Conservation (phyloP, 108 stramenopile genomes). For the Cyclostephanos invisitatus region DNA sequence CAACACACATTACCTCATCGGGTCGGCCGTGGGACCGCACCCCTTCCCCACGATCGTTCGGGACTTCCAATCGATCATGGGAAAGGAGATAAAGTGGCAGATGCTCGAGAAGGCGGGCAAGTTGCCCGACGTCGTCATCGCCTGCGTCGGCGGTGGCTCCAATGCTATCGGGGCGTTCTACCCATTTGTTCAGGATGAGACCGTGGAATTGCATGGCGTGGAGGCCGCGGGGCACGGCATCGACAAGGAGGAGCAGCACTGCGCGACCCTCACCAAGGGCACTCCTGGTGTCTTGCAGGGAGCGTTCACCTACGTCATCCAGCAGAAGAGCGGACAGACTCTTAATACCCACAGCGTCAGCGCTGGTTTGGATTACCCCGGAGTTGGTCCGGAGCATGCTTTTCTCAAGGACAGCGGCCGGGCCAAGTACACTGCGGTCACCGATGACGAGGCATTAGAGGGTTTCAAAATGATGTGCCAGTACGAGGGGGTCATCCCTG, state of each 20-base stretch:
- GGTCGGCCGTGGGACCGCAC: constrained; percentile 96
- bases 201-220: constrained; percentile 90
- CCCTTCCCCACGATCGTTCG: constrained; percentile 97
- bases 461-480: constrained; percentile 89
- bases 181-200: constrained; percentile 84
- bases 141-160: constrained; percentile 96
- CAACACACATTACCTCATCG: constrained; percentile 95
- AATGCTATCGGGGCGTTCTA: constrained; percentile 97
- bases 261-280: constrained; percentile 91
- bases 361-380: constrained; percentile 97
- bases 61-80: constrained; percentile 94
- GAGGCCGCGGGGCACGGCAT: constrained; percentile 94
- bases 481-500: constrained; percentile 96
- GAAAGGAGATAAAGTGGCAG: constrained; percentile 81
- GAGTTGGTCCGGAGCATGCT: constrained; percentile 96
- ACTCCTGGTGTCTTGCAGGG: constrained; percentile 95
- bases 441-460: constrained; percentile 91
- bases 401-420: constrained; percentile 90
- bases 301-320: constrained; percentile 90
- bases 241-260: constrained; percentile 78
- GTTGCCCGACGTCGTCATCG: constrained; percentile 92
- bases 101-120: constrained; percentile 88
- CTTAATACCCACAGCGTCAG: constrained; percentile 91
- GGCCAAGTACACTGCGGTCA: constrained; percentile 88
- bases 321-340: constrained; percentile 91